Base-by-base conservation (phyloP, 2,329 filamentous ascomycete species). In the Talaromyces sp. region DNA sequence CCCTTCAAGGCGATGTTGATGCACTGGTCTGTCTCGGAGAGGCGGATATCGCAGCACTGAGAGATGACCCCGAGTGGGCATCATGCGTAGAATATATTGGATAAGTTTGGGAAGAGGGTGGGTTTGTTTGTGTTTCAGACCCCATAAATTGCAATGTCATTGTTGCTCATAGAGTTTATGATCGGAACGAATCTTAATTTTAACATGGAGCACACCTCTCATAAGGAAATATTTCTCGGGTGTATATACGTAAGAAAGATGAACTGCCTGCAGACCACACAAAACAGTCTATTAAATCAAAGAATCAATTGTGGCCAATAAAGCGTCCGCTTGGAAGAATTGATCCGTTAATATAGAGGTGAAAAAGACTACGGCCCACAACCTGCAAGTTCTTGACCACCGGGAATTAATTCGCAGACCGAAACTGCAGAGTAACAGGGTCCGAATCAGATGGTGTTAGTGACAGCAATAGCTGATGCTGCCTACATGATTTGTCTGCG, bases 21-120 rank as follows among this genome's bases (percentile, higher is more conserved):
- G 65, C 70, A 11, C 49, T 70, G 19, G 49, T 70, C 19, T 68
- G 69, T 36, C 64, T 71, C 54, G 66, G 58, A 40, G 56, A 65
- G 22, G 36, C 36, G 34, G 65, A 68, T 34, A 66, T 69, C 25
- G 56, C 43, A 11, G 64, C 19, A 22, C 49, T 71, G 19, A 63
- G 58, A 34, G 40, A 36, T 11, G 67, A 70, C 63, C 15, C 25
- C 1, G 53, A 67, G 17, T 71, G 68, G 67, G 38, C 13, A 7
- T 36, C 40, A 7, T 67, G 54, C 58, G 65, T 62, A 3, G 49
- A 65, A 56, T 71, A 68, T 64, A 68, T 69, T 29, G 68, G 68
- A 3, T 68, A 40, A 61, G 8, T 13, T 31, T 10, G 7, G 17
- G 10, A n/a, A 10, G 8, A 54, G 17, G 31, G 19, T 6, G 27